Base-by-base conservation (phyloP, 768 basidiomycete genomes). In the Russula vinacea region DNA sequence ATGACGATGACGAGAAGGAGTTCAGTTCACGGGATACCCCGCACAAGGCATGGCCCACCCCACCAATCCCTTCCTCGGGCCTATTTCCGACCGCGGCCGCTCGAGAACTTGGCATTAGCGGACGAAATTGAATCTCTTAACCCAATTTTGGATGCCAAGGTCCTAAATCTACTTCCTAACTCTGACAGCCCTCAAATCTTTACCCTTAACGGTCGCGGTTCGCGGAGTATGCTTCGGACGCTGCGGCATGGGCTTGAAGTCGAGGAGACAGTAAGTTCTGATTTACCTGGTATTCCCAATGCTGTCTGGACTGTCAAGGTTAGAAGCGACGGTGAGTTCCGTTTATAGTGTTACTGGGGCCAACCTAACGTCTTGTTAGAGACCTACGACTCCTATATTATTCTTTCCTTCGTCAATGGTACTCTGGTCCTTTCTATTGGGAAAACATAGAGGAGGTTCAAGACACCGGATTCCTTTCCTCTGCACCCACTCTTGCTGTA, bases 391-490 rank as follows among this genome's bases (percentile, higher is more conserved):
- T 93, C 95, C 0, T 99, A 98, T 74, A 98, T 98, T 74, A 92
- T 99, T 66, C 83, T 99, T 1, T 98, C 97, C 0, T 98, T 98
- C 78, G 92, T 98, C 59, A 98, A 98, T 73, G 97, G 96, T 55
- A 98, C 97, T 0, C 84, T 98, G 26, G 94, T 98, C 9, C 81
- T 98, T 7, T 95, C 94, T 3, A 98, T 99, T 68, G 96, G 97
- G 94, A 97, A 75, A 97, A 93, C 5, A 98, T 99, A 69, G 97
- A 98, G 75, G 97, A 98, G 82, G 94, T 98, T 8, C 92, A 94
- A 75, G 95, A 99, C 71, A 98, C 95, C 0, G 96, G 97, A n/a
- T 98, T 99, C 82, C 80, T 98, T 40, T 97, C 95, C 17, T 94
- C 94, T 17, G 94, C 93, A 4, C 94, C 95, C 1, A 98, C 97